phyloP scores from a whole-genome alignment of 2,329 filamentous ascomycete species.

The Talaromyces sp. region DNA sequence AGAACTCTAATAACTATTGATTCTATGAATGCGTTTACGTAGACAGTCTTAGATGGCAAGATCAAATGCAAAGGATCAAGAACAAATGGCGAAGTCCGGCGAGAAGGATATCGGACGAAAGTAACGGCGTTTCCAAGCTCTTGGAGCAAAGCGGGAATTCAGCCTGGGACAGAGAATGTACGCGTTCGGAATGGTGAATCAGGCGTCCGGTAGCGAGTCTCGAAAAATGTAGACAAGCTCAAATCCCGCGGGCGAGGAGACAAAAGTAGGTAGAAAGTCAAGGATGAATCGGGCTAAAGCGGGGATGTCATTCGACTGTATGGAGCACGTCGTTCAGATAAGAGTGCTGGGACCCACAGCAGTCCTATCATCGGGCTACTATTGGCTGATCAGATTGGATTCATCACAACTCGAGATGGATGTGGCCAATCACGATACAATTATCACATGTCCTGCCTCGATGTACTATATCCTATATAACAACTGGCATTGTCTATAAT shows the following conservation, averaged over 20 bases:
- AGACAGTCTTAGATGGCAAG: not conserved
- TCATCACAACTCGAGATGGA: not conserved
- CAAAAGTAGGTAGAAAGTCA: not conserved
- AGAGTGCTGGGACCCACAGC: not conserved
- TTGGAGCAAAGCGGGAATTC: not conserved
- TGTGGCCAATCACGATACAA: constrained; percentile 1
- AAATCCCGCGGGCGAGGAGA: not conserved
- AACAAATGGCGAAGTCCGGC: not conserved
- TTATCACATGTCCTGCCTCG: not conserved
- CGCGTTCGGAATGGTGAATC: not conserved
- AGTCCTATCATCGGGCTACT: not conserved
- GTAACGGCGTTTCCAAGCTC: not conserved
- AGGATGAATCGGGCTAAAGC: not conserved
- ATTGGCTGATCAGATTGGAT: not conserved
- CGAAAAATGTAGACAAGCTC: not conserved
- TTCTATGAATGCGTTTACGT: constrained; percentile 1
- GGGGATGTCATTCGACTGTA: not conserved
- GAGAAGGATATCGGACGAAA: not conserved
- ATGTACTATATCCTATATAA: not conserved
- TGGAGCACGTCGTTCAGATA: not conserved
- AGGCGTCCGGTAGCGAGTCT: not conserved
- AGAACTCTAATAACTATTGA: not conserved
- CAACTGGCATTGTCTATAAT: not conserved
- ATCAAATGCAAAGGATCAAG: no score
- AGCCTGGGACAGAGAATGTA: not conserved